Evolutionary conservation across 768 basidiomycete species (phyloP), one percentile per base, ranked within the genome.

Genomic region (Brasilioporus rufonigricans): DNA sequence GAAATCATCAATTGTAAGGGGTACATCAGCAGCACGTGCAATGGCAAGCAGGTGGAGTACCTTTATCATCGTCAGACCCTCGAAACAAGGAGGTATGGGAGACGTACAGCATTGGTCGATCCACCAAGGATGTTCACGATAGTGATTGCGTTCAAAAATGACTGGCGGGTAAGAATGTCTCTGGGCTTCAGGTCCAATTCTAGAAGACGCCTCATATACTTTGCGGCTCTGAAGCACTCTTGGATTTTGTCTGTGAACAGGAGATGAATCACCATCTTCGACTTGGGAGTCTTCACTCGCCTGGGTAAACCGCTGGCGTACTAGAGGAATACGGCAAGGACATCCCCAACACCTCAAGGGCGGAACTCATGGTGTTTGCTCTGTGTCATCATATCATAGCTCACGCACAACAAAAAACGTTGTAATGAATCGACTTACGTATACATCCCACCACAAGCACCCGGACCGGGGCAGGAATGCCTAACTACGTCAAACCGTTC

Each of bases 281-380:
- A 53, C 18, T 39, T 12, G n/a, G 39, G 21, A 32, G 27, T 23
- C 35, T 6, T 19, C 23, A 53, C 52, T 62, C 32, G 88, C 90
- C 80, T 49, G 85, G 81, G 70, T 86, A 84, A 38, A 80, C 69
- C 6, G 92, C 92, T 14, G 91, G 91, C 14, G 76, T 88, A 61
- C 87, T 84, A 2, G 70, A 71, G 38, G 91, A 93, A 68, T 88
- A 93, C 0, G 91, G 92, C 44, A 93, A 74, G 13, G 89, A 89
- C 77, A 95, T 85, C 24, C 92, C 93, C 52, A 95, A 77, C 6
- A 84, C 89, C 72, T 93, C 92, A 29, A 94, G 76, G 18, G 81
- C 86, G 39, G 88, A 86, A 58, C 88, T 89, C 91, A 93, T 93
- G 1, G 91, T 93, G 63, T 93, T 93, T 32, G 92, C 91, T 10